These are phyloP conservation scores for Byssothecium circinans DNA, from an alignment of 2,329 filamentous ascomycete genomes.

Conservation along the genomic window DNA sequence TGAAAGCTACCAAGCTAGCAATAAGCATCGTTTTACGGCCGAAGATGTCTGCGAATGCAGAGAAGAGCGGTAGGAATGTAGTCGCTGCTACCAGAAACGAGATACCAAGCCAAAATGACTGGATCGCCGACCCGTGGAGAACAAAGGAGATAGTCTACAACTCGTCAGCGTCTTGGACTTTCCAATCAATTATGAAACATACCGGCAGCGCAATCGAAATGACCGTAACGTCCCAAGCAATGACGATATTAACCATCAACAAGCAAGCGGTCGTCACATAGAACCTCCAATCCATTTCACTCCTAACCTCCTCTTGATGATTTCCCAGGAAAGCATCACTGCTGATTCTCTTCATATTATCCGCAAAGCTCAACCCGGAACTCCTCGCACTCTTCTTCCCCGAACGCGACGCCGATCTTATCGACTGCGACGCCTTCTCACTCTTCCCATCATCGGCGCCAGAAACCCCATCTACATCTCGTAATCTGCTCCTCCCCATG, in stretches of 20 bases:
- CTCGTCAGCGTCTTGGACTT: conserved; percentile 2
- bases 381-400: conserved; percentile 4
- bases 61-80: conserved; percentile 48
- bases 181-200: conserved; percentile 7
- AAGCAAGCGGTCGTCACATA: conserved; percentile 25
- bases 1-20: conserved; percentile 48
- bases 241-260: conserved; percentile 25
- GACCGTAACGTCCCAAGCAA: conserved; percentile 26
- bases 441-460: not conserved
- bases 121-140: conserved; percentile 40
- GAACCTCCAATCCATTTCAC: conserved; percentile 24
- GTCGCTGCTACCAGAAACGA: conserved; percentile 51
- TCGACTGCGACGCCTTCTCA: not conserved
- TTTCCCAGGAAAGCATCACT: not conserved
- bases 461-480: not conserved
- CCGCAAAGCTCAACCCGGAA: conserved; percentile 7
- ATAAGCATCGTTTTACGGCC: conserved; percentile 52
- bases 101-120: conserved; percentile 55
- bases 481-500: not conserved
- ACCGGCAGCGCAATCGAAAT: conserved; percentile 27
- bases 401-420: not conserved
- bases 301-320: not conserved
- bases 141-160: conserved; percentile 38
- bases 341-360: conserved; percentile 6
- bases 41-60: conserved; percentile 51